Base-by-base conservation (phyloP, 1,284 basidiomycete genomes). In the Xanthoconium separans region DNA sequence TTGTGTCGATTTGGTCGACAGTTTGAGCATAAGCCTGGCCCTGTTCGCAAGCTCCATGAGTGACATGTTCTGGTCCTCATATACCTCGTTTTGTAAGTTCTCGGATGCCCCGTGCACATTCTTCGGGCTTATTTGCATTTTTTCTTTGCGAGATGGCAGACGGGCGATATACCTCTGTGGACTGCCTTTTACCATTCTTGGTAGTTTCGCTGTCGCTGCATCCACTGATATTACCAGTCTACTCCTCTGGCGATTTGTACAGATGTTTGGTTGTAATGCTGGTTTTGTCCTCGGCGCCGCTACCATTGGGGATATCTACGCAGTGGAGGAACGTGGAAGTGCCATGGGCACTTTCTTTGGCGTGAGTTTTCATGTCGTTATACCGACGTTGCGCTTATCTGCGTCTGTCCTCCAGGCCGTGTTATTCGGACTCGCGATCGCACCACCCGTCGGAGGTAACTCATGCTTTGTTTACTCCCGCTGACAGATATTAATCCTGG, bases 281-380 rank as follows among this genome's bases (percentile, higher is more conserved):
- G 70, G 77, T 6, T 60, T 77, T 15, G 62, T 72, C 4, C 70
- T 83, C 7, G 81, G 81, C 1, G 75, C 75, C 0, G 81, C 79
- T 1, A 72, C 72, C 1, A 75, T 83, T 7, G 78, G 77, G 0
- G 80, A 82, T 61, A 71, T 82, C 15, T 82, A 73, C 56, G 63
- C 47, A 27, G 68, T 78, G 0, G 75, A 77, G 16, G 74, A 79
- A 56, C 65, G 80, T 34, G 79, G 78, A 0, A 70, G 70, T 7
- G 79, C 77, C 1, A 80, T 82, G 75, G 76, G 78, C 0, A 69
- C 70, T 37, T 80, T 75, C 61, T 69, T 68, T 42, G 74, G 74
- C 8, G 75, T 78, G 42, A 60, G 75, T 64, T 27, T 22, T 2
- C n/a, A 4, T 15, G 1, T 6, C 20, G 7, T 16, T 16, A 4